These are phyloP conservation scores for Dorcoceras hygrometricum DNA, from an alignment of 257 asterid genomes.

Conservation along the genomic window DNA sequence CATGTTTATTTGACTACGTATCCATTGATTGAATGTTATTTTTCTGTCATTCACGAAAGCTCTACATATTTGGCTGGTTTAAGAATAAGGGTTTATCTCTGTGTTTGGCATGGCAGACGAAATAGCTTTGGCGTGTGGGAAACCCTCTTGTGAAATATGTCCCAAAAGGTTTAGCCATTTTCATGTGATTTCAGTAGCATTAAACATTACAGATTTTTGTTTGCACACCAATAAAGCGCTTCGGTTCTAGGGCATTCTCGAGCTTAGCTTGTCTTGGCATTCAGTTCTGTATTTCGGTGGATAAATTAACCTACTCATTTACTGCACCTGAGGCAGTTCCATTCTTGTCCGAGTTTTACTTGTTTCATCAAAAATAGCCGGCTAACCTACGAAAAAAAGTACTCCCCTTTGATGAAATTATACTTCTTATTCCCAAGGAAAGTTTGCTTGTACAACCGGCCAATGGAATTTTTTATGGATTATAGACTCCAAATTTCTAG, in stretches of 20 bases:
- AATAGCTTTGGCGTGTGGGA: background rate
- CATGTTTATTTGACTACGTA: background rate
- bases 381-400: background rate
- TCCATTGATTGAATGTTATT: background rate
- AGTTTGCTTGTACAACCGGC: background rate
- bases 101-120: background rate
- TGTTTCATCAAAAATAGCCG: background rate
- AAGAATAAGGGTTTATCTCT: background rate
- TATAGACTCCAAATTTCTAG: background rate
- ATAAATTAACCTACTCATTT: background rate
- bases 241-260: background rate
- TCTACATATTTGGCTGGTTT: background rate
- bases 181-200: background rate
- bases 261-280: background rate
- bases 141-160: background rate
- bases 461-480: background rate
- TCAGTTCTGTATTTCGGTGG: conserved; percentile 1
- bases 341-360: background rate
- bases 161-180: background rate
- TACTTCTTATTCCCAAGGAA: background rate
- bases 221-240: background rate
- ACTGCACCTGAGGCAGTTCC: background rate
- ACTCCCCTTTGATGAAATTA: conserved; percentile 1
- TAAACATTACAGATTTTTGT: too few relatives aligned
- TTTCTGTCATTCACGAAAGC: background rate